Evolutionary conservation across 495 filamentous ascomycete genomes (phyloP).

Genomic region (Podospora anserina): DNA sequence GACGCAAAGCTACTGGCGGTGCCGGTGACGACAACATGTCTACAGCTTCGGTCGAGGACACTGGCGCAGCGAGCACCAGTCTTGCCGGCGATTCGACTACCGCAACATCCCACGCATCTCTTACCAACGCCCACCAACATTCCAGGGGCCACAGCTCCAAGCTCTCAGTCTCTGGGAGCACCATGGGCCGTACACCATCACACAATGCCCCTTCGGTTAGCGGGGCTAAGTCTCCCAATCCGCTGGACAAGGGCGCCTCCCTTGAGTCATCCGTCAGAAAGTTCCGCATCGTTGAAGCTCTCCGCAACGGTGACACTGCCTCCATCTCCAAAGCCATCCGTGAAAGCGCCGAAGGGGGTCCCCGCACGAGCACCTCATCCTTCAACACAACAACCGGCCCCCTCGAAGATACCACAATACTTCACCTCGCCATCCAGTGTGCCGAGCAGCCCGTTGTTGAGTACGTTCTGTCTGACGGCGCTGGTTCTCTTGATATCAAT

Average conservation of each 20-base stretch:
- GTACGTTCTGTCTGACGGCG: constrained; percentile 75
- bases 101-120: constrained; percentile 35
- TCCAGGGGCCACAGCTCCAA: constrained; percentile 40
- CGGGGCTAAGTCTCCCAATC: constrained; percentile 29
- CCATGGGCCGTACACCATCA: constrained; percentile 38
- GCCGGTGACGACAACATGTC: constrained; percentile 39
- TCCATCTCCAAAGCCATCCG: constrained; percentile 86
- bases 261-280: constrained; percentile 93
- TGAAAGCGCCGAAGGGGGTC: constrained; percentile 53
- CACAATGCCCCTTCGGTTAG: constrained; percentile 28
- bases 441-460: constrained; percentile 95
- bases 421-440: constrained; percentile 96
- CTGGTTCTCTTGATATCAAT: constrained; percentile 73
- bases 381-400: constrained; percentile 44
- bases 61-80: constrained; percentile 29
- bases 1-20: constrained; percentile 37
- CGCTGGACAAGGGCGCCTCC: constrained; percentile 48
- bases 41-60: constrained; percentile 40
- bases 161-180: constrained; percentile 39
- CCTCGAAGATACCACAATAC: constrained; percentile 77
- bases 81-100: constrained; percentile 35
- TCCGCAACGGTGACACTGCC: constrained; percentile 84
- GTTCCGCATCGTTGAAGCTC: constrained; percentile 88
- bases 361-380: constrained; percentile 53
- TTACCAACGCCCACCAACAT: constrained; percentile 33